Conservation (phyloP, 306 rosid species). For the Quercus rubra region DNA sequence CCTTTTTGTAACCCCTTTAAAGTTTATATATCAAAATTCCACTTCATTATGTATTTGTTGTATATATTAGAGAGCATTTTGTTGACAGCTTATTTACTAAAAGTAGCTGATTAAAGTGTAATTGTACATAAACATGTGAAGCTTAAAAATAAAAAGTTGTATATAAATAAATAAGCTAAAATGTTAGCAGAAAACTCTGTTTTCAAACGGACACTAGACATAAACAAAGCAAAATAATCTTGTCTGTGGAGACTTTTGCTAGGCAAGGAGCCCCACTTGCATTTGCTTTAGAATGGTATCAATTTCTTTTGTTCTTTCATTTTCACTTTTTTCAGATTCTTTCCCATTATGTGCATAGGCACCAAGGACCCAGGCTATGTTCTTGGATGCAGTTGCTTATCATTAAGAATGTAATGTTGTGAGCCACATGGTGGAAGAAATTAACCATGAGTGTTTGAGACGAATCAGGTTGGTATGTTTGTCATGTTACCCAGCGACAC, state of each 20-base stretch:
- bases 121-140: no score
- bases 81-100: no score
- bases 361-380: not conserved
- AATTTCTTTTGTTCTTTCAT: not conserved
- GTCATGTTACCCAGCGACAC: not conserved
- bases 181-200: no score
- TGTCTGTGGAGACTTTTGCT: not conserved
- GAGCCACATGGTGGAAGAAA: no score
- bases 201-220: not conserved
- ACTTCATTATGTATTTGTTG: not conserved
- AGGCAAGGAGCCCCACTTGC: not conserved
- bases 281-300: not conserved
- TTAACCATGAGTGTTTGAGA: not conserved
- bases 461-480: not conserved
- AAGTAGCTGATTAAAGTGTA: no score
- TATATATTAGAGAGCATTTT: not conserved
- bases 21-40: not conserved
- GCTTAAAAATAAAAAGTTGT: no score
- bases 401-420: not conserved
- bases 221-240: not conserved
- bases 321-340: not conserved
- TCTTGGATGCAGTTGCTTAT: not conserved
- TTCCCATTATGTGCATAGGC: not conserved
- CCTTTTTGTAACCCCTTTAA: not conserved
- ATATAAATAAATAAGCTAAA: no score